phyloP scores from a whole-genome alignment of 352 stramenopile species.

The Globisporangium recalcitrans region DNA sequence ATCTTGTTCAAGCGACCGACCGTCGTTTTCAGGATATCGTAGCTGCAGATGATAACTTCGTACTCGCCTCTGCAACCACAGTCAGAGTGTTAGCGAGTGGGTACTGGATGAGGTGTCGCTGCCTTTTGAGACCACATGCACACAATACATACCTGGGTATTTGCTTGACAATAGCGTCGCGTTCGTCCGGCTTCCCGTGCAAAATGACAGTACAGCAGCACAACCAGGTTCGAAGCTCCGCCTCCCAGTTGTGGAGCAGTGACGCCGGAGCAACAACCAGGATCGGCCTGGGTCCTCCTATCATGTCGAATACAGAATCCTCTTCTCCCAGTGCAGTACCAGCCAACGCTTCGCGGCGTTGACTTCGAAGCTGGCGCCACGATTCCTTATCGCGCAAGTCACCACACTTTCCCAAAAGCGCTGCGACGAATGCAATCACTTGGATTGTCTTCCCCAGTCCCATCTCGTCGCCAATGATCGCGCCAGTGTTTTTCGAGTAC shows the following conservation, averaged over 20 bases:
- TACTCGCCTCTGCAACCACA: slow-evolving; percentile 46
- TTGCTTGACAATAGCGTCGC: slow-evolving; percentile 49
- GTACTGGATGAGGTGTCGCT: background rate
- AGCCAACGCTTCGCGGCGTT: slow-evolving; percentile 61
- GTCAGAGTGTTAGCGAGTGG: slow-evolving; percentile 59
- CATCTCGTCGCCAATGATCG: slow-evolving; percentile 99
- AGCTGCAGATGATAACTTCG: slow-evolving; percentile 80
- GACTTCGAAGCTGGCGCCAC: slow-evolving; percentile 92
- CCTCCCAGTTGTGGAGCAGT: slow-evolving; percentile 98
- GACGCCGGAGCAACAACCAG: slow-evolving; percentile 97
- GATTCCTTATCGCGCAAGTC: slow-evolving; percentile 93
- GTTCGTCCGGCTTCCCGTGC: slow-evolving; percentile 51
- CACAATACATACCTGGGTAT: slow-evolving; percentile 82
- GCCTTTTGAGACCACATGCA: background rate
- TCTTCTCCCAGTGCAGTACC: background rate
- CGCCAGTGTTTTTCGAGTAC: slow-evolving; percentile 41
- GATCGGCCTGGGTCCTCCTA: slow-evolving; percentile 73
- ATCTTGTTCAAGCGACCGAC: slow-evolving; percentile 77
- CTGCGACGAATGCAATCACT: slow-evolving; percentile 88
- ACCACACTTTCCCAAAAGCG: slow-evolving; percentile 88
- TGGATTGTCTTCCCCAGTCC: slow-evolving; percentile 94
- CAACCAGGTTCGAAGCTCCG: slow-evolving; percentile 96
- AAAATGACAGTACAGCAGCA: slow-evolving; percentile 60
- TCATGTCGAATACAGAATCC: slow-evolving; percentile 13
- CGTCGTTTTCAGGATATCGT: slow-evolving; percentile 88